Percentiles rank a stretch among this genome's conserved stretches.
These are phyloP conservation scores for Salix purpurea DNA, from an alignment of 345 rosid species.

Conservation along the genomic window DNA sequence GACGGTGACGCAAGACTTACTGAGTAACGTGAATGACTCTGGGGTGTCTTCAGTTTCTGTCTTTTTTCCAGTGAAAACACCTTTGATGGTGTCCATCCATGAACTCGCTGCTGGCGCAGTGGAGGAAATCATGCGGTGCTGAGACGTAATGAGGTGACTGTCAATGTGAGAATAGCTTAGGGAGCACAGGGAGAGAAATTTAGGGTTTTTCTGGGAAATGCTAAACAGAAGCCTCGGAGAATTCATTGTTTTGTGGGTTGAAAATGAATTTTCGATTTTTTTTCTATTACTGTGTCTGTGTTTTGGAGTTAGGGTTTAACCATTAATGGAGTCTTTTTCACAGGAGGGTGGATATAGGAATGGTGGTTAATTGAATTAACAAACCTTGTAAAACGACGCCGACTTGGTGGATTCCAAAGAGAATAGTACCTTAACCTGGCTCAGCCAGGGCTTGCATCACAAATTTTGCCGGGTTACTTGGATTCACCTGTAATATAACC, in stretches of 20 bases:
- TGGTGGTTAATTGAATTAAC: too few species aligned
- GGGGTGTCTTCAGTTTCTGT: constrained; percentile 33
- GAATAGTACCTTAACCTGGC: too few species aligned
- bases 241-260: background rate
- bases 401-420: too few species aligned
- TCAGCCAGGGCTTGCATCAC: too few species aligned
- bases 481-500: too few species aligned
- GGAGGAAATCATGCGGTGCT: constrained; percentile 50
- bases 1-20: constrained; percentile 33
- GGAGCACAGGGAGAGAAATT: background rate
- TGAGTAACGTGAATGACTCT: constrained; percentile 67
- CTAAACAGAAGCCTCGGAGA: background rate
- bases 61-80: constrained; percentile 73
- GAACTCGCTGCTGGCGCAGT: constrained; percentile 44
- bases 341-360: too few species aligned
- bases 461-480: too few species aligned
- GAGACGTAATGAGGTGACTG: constrained; percentile 24
- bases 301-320: background rate
- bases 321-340: too few species aligned
- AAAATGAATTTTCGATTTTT: background rate
- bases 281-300: background rate
- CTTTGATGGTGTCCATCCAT: constrained; percentile 86
- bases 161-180: background rate
- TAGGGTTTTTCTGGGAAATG: background rate
- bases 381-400: too few species aligned